These are phyloP conservation scores for Arthrobotrys musiformis DNA, from an alignment of 2,329 filamentous ascomycete genomes.

Conservation along the genomic window DNA sequence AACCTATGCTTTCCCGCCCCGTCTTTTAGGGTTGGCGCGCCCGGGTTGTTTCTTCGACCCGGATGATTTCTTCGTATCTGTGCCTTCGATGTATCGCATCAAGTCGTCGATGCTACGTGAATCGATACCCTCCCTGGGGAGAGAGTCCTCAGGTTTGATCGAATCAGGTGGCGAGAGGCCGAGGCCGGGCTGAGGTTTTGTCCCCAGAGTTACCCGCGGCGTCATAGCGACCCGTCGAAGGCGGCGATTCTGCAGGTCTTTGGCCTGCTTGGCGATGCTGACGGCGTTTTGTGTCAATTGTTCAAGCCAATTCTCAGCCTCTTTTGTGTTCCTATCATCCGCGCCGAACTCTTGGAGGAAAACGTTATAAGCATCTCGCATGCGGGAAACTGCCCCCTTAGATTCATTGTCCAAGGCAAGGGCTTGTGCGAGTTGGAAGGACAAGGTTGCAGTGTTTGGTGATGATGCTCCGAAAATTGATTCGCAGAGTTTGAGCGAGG, in stretches of 20 bases:
- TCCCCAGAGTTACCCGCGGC: slow-evolving; percentile 69
- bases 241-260: slow-evolving; percentile 80
- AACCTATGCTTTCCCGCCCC: slow-evolving; percentile 57
- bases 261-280: slow-evolving; percentile 90
- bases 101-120: slow-evolving; percentile 91
- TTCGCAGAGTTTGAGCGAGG: slow-evolving; percentile 88
- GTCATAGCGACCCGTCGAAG: slow-evolving; percentile 78
- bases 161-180: slow-evolving; percentile 67
- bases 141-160: slow-evolving; percentile 62
- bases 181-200: slow-evolving; percentile 72
- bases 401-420: slow-evolving; percentile 95
- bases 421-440: slow-evolving; percentile 97
- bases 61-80: slow-evolving; percentile 67
- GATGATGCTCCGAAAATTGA: slow-evolving; percentile 87
- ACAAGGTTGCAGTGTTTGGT: slow-evolving; percentile 90
- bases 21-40: slow-evolving; percentile 63
- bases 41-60: slow-evolving; percentile 69
- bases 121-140: slow-evolving; percentile 67
- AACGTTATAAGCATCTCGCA: slow-evolving; percentile 97
- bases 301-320: slow-evolving; percentile 95
- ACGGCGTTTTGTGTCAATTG: slow-evolving; percentile 96
- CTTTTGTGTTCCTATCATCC: slow-evolving; percentile 96
- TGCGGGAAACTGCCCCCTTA: slow-evolving; percentile 87
- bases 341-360: slow-evolving; percentile 88
- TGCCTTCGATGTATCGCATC: slow-evolving; percentile 91